Conservation (phyloP, 106 monocot species). For the Allium cepa region DNA sequence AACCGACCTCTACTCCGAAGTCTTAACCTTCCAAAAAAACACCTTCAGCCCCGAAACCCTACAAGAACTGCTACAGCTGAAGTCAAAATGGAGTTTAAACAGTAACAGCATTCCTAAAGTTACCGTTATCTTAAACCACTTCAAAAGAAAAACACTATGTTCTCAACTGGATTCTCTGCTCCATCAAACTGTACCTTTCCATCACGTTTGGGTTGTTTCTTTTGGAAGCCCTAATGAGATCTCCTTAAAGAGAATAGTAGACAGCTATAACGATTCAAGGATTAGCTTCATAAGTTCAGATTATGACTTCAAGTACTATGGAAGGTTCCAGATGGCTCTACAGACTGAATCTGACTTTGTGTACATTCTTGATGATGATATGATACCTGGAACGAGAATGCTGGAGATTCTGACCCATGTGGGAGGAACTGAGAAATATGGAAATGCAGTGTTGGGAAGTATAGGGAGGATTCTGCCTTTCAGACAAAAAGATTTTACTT, state of each 20-base stretch:
- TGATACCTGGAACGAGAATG: constrained; percentile 95
- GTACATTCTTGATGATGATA: constrained; percentile 95
- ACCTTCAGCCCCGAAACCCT: constrained; percentile 60
- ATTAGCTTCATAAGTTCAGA: constrained; percentile 94
- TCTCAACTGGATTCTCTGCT: constrained; percentile 83
- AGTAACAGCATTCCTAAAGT: constrained; percentile 52
- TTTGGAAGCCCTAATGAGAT: constrained; percentile 93
- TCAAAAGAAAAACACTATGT: constrained; percentile 93
- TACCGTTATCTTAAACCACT: constrained; percentile 92
- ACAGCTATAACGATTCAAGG: constrained; percentile 81
- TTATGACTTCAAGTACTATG: constrained; percentile 98
- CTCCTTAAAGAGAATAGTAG: constrained; percentile 53
- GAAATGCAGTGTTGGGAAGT: constrained; percentile 87
- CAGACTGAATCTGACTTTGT: constrained; percentile 92
- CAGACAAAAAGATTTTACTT: constrained; percentile 91
- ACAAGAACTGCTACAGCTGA: constrained; percentile 64
- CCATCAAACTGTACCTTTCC: constrained; percentile 86
- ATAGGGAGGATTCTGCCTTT: constrained; percentile 95
- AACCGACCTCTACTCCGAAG: constrained; percentile 72
- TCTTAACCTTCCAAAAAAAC: constrained; percentile 60
- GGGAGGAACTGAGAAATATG: constrained; percentile 84
- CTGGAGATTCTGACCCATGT: constrained; percentile 84
- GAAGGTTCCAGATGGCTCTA: constrained; percentile 92
- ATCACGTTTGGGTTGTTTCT: constrained; percentile 90
- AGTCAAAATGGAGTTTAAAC: constrained; percentile 53